Conservation (phyloP, 140 eudicot genomes). For the Senecio squalidus region DNA sequence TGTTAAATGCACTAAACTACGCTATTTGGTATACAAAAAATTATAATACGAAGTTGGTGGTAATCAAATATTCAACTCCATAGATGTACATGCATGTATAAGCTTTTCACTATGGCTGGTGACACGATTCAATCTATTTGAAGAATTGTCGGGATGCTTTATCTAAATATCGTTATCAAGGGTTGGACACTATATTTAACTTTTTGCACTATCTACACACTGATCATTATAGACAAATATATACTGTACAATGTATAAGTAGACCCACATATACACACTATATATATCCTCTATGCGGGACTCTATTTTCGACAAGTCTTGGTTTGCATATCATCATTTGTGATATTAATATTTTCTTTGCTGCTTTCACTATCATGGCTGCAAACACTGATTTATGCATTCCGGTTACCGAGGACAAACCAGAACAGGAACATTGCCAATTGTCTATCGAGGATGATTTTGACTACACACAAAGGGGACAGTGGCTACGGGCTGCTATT, state of each 20-base stretch:
- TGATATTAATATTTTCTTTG: not conserved
- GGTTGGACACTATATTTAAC: constrained; percentile 26
- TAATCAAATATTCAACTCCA: too few relatives aligned
- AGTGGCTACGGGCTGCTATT: constrained; percentile 59
- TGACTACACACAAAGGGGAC: constrained; percentile 49
- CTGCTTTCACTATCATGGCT: constrained; percentile 21
- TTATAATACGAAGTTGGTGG: too few relatives aligned
- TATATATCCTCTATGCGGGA: constrained; percentile 19
- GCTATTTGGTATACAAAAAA: too few relatives aligned
- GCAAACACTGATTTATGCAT: constrained; percentile 18
- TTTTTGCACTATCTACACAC: constrained; percentile 20
- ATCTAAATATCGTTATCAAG: constrained; percentile 2
- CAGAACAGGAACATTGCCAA: not conserved
- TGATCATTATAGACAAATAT: constrained; percentile 7
- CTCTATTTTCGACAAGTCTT: constrained; percentile 18
- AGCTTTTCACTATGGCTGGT: too few relatives aligned
- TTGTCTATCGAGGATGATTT: constrained; percentile 8
- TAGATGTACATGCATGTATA: too few relatives aligned
- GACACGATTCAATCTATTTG: too few relatives aligned
- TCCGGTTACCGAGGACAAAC: constrained; percentile 13
- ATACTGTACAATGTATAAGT: not conserved
- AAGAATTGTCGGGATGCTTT: not conserved
- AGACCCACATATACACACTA: constrained; percentile 8
- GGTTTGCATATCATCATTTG: constrained; percentile 11
- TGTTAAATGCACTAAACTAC: too few relatives aligned